Evolutionary conservation across 805 yeast genomes (phyloP).

Genomic region (Candida hispaniensis): DNA sequence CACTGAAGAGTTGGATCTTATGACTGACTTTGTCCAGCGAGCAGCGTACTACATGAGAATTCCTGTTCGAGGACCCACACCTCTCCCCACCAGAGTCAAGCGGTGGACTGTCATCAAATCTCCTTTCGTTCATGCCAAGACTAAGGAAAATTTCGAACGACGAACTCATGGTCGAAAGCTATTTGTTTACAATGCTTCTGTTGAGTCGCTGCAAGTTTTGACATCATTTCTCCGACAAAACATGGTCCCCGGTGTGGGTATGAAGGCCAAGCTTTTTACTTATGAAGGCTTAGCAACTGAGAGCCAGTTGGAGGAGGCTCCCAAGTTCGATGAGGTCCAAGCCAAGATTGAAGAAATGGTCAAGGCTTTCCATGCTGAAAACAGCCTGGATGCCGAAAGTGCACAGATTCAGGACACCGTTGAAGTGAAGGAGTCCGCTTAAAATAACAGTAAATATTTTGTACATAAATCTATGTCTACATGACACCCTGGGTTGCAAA

Average conservation of each 20-base stretch:
- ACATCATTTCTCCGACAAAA: constrained; percentile 13
- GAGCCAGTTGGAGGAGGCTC: constrained; percentile 32
- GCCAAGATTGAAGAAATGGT: constrained; percentile 13
- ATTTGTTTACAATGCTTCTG: constrained; percentile 72
- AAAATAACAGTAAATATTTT: too few relatives aligned
- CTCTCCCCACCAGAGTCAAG: constrained; percentile 59
- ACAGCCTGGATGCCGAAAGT: constrained; percentile 20
- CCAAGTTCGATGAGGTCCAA: constrained; percentile 19
- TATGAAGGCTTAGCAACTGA: constrained; percentile 39
- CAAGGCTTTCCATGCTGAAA: constrained; percentile 16
- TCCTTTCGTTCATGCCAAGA: constrained; percentile 88
- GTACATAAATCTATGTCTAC: too few relatives aligned
- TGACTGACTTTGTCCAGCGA: constrained; percentile 76
- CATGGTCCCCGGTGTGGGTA: constrained; percentile 42
- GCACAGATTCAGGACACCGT: constrained; percentile 18
- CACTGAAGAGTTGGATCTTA: constrained; percentile 57
- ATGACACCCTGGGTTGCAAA: constrained; percentile 35
- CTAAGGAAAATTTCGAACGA: constrained; percentile 90
- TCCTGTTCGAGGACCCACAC: constrained; percentile 68
- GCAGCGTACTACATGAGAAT: constrained; percentile 85
- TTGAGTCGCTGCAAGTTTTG: constrained; percentile 72
- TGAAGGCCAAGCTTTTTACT: constrained; percentile 58
- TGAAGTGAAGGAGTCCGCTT: too few relatives aligned
- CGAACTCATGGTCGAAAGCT: constrained; percentile 66
- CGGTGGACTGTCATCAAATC: constrained; percentile 90